phyloP scores from a whole-genome alignment of 2,329 filamentous ascomycete genomes.

The Xylariaceae sp. region DNA sequence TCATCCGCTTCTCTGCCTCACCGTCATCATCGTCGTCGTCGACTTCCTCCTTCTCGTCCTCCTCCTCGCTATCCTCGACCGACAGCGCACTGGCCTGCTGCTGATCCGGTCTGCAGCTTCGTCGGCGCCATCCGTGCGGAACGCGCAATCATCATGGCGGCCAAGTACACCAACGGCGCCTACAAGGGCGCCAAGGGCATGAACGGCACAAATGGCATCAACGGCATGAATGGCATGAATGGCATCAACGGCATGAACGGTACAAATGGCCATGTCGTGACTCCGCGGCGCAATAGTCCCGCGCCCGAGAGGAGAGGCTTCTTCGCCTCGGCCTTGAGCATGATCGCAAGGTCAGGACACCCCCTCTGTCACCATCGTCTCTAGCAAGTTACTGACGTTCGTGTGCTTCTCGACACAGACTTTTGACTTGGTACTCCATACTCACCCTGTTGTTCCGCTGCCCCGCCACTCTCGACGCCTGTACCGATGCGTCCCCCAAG shows the following conservation, averaged over 20 bases:
- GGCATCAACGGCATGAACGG: conserved; percentile 20
- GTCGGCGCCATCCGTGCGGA: not conserved
- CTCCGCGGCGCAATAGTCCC: conserved; percentile 22
- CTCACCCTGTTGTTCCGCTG: conserved; percentile 76
- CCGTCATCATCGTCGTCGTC: conserved; percentile 3
- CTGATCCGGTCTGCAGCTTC: conserved; percentile 5
- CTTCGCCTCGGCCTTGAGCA: conserved; percentile 36
- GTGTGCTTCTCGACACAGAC: conserved; percentile 35
- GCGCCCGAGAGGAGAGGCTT: conserved; percentile 21
- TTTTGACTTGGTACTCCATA: conserved; percentile 81
- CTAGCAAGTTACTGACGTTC: conserved; percentile 7
- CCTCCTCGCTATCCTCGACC: conserved; percentile 1
- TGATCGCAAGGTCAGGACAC: conserved; percentile 48
- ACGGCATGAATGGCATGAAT: conserved; percentile 32
- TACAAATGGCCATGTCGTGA: conserved; percentile 30
- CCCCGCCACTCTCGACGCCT: conserved; percentile 59
- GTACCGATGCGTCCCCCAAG: conserved; percentile 62
- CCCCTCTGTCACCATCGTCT: no score
- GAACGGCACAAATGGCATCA: no score
- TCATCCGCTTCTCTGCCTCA: no score
- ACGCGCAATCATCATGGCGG: conserved; percentile 12
- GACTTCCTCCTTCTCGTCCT: not conserved
- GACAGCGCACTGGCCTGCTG: conserved; percentile 2
- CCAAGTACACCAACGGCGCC: conserved; percentile 12
- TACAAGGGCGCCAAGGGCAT: conserved; percentile 15